Percentiles rank a stretch among this genome's conserved stretches.
Conservation (phyloP, 768 basidiomycete genomes). For the Tylopilus plumbeoviolaceoides region DNA sequence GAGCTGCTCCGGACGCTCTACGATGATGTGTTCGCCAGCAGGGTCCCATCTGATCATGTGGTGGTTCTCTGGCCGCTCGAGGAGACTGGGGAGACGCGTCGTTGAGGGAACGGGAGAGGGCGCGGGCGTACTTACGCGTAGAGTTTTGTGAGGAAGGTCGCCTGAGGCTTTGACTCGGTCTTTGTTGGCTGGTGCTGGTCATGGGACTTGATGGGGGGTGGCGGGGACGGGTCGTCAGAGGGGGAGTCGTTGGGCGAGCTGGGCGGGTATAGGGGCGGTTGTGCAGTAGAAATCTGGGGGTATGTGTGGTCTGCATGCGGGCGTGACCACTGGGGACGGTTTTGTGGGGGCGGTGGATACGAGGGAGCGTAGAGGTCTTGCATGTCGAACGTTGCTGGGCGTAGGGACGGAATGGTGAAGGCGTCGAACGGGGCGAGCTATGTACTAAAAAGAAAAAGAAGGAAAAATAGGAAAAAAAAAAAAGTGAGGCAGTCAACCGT, state of each 20-base stretch:
- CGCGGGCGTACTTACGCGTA: conserved; percentile 69
- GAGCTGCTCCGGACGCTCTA: conserved; percentile 89
- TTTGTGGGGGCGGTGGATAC: conserved; percentile 30
- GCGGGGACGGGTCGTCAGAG: conserved; percentile 46
- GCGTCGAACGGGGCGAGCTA: conserved; percentile 30
- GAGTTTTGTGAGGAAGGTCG: conserved; percentile 95
- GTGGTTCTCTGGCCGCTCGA: conserved; percentile 89
- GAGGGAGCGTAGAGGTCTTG: conserved; percentile 46
- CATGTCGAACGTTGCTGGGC: conserved; percentile 40
- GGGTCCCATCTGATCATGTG: conserved; percentile 98
- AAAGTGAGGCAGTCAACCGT: conserved; percentile 26
- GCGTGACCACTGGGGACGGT: conserved; percentile 41
- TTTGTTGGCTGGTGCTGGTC: conserved; percentile 55
- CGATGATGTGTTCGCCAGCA: conserved; percentile 91
- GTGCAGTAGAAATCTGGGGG: conserved; percentile 33
- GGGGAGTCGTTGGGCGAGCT: conserved; percentile 40
- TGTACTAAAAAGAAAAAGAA: conserved; percentile 32
- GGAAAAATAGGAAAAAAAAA: conserved; percentile 22
- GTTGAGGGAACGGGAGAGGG: conserved; percentile 9
- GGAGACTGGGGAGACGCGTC: conserved; percentile 49
- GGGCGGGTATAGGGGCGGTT: conserved; percentile 32
- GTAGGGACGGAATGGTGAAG: conserved; percentile 37
- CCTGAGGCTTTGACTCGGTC: conserved; percentile 77
- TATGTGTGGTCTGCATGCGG: conserved; percentile 31
- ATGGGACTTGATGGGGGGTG: conserved; percentile 29